Conservation (phyloP, 2,329 filamentous ascomycete species). For the Beauveria sp. region DNA sequence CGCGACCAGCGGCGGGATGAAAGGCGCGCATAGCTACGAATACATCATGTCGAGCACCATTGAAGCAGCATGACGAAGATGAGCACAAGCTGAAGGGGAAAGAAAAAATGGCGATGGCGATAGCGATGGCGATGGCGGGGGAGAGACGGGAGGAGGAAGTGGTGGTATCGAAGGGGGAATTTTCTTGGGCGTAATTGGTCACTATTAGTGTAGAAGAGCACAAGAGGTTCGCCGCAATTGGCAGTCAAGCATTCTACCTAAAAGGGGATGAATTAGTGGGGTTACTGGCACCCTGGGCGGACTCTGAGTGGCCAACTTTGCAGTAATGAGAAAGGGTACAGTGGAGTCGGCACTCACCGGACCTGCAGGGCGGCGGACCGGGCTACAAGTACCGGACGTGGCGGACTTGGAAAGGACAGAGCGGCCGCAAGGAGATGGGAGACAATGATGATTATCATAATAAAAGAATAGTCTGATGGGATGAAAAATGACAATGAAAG, state of each 20-base stretch:
- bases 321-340: not conserved
- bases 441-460: too few species aligned
- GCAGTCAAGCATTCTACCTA: not conserved
- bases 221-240: too few species aligned
- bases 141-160: not conserved
- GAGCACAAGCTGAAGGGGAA: not conserved
- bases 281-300: too few species aligned
- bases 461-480: too few species aligned
- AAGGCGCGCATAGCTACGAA: conserved; percentile 20
- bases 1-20: conserved; percentile 24
- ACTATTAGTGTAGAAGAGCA: not conserved
- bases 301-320: too few species aligned
- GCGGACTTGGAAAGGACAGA: too few species aligned
- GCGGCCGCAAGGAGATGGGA: too few species aligned
- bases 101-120: not conserved
- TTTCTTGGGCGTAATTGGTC: not conserved
- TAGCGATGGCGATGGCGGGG: not conserved
- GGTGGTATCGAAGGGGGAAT: not conserved
- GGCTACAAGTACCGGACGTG: not conserved
- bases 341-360: not conserved
- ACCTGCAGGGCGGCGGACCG: not conserved
- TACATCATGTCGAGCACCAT: conserved; percentile 11
- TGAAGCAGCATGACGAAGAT: conserved; percentile 19
- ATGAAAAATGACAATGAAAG: too few species aligned
- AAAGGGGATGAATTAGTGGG: not conserved